Percentiles rank a stretch among this genome's conserved stretches.
Conservation (phyloP, 164 flowering plant species). For the Taxillus chinensis region DNA sequence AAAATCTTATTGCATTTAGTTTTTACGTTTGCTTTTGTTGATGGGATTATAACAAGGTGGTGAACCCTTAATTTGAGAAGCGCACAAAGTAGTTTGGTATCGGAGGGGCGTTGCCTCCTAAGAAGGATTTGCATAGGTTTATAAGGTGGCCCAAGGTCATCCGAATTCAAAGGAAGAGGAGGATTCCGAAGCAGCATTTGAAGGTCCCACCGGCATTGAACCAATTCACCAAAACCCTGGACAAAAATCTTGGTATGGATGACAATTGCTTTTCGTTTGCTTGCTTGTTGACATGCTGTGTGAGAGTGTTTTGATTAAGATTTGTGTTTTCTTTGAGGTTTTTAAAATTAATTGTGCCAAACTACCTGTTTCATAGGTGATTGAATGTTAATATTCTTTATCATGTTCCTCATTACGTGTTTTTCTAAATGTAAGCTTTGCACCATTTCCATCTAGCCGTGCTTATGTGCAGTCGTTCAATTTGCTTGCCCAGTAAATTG, state of each 20-base stretch:
- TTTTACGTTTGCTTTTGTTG: neutral
- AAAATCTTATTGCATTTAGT: too few relatives aligned
- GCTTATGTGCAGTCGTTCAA: too few relatives aligned
- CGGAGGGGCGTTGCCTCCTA: slow-evolving; percentile 38
- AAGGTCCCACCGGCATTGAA: slow-evolving; percentile 42
- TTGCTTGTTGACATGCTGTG: neutral
- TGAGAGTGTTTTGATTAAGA: too few relatives aligned
- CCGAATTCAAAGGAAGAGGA: slow-evolving; percentile 30
- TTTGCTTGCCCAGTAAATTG: too few relatives aligned
- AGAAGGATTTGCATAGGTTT: slow-evolving; percentile 28
- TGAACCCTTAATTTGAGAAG: slow-evolving; percentile 35
- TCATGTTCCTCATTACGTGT: too few relatives aligned
- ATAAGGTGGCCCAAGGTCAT: slow-evolving; percentile 32
- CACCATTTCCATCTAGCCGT: too few relatives aligned
- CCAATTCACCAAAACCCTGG: slow-evolving; percentile 39
- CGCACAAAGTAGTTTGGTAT: slow-evolving; percentile 37
- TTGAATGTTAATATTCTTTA: too few relatives aligned
- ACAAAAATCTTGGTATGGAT: slow-evolving; percentile 28
- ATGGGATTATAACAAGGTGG: slow-evolving; percentile 22
- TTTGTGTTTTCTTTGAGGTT: too few relatives aligned
- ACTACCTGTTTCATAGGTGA: too few relatives aligned
- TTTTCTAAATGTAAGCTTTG: too few relatives aligned
- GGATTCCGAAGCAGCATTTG: slow-evolving; percentile 37
- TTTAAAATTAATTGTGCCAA: too few relatives aligned
- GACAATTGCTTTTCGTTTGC: neutral